Evolutionary conservation across 441 rosid genomes (phyloP), one percentile per base, ranked within the genome.

Genomic region (Aleurites moluccanus): DNA sequence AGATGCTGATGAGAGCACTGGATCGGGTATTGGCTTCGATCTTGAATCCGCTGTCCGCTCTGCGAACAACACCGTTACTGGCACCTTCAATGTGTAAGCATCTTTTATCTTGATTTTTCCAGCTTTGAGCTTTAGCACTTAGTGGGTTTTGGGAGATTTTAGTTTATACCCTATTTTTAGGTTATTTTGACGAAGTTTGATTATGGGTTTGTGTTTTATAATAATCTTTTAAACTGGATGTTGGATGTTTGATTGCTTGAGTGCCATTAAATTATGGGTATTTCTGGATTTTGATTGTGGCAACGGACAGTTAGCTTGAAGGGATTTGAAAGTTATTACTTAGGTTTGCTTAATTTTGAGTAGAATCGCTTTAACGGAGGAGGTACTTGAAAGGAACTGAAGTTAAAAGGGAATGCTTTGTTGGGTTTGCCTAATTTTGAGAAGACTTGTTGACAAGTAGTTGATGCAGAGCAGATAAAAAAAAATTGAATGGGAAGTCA

Each of bases 71-170:
- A 82, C 92, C 52, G 93, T 93, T 79, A 71, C 91, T 16, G 96
- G 94, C n/a, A 90, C 98, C 85, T 88, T 93, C 85, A 86, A 78
- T 50, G 98, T 92, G 98, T 93, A 83, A 88, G 88, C 65, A 7
- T 50, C 66, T 44, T 27, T n/a, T 1, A 50, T 2, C 60, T 70
- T n/a, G 4, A n/a, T 18, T 18, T 73, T 21, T 6, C 25, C 16
- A 10, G 11, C 67, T 49, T 65, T 33, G 44, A 33, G 65, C 40
- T 30, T 14, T 18, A 14, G 9, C 20, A 30, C 25, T 49, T 49
- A 16, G 16, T 28, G 23, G 71, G 38, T 71, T 71, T 72, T 42
- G 13, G 40, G 9, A 33, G 50, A 21, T 57, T 70, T 42, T 59
- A 4, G 5, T 9, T 15, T 35, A 42, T 72, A 21, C 3, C 7